phyloP scores from a whole-genome alignment of 352 stramenopile species.

The Globisporangium radiosum region DNA sequence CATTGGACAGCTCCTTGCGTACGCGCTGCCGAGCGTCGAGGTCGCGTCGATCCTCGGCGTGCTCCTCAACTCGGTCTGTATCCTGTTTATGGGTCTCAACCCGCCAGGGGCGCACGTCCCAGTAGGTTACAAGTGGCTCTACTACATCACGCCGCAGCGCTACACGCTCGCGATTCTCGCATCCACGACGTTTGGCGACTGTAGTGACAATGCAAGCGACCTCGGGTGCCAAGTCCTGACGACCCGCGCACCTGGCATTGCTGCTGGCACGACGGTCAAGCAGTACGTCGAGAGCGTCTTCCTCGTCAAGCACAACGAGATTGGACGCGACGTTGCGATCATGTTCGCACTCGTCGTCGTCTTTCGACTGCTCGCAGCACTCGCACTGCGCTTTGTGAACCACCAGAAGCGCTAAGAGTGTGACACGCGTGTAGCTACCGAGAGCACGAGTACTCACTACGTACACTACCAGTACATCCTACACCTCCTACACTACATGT shows the following conservation, averaged over 20 bases:
- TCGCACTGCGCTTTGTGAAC: constrained; percentile 18
- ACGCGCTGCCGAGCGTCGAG: constrained; percentile 12
- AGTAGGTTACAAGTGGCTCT: constrained; percentile 9
- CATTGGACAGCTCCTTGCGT: constrained; percentile 14
- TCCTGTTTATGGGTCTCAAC: constrained; percentile 45
- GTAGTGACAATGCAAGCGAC: not conserved
- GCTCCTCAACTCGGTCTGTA: constrained; percentile 33
- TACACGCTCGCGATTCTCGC: constrained; percentile 12
- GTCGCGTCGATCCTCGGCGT: constrained; percentile 13
- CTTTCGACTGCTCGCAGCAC: constrained; percentile 17
- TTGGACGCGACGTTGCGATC: constrained; percentile 6
- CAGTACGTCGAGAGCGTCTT: constrained; percentile 18
- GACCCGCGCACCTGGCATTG: not conserved
- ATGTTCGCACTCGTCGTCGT: constrained; percentile 14
- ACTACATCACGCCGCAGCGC: constrained; percentile 15
- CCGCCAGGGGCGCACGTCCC: constrained; percentile 20
- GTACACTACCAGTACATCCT: no score
- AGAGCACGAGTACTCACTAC: no score
- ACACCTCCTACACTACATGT: no score
- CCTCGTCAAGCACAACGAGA: constrained; percentile 19
- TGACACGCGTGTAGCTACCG: no score
- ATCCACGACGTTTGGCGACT: constrained; percentile 5
- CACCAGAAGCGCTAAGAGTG: constrained; percentile 18
- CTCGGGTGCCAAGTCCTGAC: constrained; percentile 3
- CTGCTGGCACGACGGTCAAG: constrained; percentile 12